A percentile compares a stretch with the other conserved stretches of the same genome.
These are phyloP conservation scores for Trichosporon sp. DNA, from an alignment of 1,284 basidiomycete species.

Conservation along the genomic window DNA sequence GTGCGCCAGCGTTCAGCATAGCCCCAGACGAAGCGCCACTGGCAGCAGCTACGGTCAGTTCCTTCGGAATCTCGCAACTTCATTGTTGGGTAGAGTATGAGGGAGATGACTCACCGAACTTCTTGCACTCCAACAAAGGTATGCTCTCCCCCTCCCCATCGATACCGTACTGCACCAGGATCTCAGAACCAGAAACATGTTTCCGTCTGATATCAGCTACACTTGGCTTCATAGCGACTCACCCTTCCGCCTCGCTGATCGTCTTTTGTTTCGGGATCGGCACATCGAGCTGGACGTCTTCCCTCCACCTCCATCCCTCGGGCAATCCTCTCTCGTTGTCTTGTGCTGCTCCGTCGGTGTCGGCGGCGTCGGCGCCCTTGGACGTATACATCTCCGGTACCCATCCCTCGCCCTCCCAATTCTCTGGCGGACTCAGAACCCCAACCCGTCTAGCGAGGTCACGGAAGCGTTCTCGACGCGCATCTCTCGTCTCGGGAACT, in stretches of 20 bases:
- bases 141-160: not conserved
- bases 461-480: conserved; percentile 15
- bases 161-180: not conserved
- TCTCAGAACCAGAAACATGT: not conserved
- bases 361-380: not conserved
- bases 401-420: conserved; percentile 55
- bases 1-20: conserved; percentile 73
- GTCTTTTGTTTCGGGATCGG: conserved; percentile 17
- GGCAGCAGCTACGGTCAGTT: conserved; percentile 20
- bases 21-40: conserved; percentile 31
- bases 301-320: conserved; percentile 39
- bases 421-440: conserved; percentile 40
- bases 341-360: not conserved
- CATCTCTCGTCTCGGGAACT: not conserved
- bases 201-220: not conserved
- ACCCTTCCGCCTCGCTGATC: conserved; percentile 25
- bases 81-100: no score
- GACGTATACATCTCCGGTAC: conserved; percentile 47
- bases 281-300: conserved; percentile 43
- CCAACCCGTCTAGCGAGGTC: conserved; percentile 25
- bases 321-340: conserved; percentile 21
- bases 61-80: no score
- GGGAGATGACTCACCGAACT: conserved; percentile 14
- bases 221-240: conserved; percentile 14
- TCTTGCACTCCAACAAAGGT: not conserved